Conservation (phyloP, 2,329 filamentous ascomycete species). For the Neospermospora avenae region DNA sequence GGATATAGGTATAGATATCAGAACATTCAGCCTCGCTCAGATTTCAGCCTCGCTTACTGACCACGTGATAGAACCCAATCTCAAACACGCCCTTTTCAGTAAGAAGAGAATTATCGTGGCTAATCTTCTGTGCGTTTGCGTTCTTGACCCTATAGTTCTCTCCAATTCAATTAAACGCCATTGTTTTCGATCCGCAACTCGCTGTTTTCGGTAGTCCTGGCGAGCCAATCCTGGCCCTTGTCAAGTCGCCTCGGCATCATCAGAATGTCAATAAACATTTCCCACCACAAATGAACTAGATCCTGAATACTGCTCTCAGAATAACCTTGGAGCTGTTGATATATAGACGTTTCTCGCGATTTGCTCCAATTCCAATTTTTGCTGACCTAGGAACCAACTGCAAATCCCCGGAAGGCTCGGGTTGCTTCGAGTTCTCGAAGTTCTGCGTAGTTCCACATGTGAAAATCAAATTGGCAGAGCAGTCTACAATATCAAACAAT, state of each 20-base stretch:
- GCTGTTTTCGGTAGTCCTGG: neutral
- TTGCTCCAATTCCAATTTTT: too few species aligned
- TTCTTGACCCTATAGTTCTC: neutral
- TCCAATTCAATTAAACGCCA: neutral
- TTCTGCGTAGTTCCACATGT: neutral
- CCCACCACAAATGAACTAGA: neutral
- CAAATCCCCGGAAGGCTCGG: neutral
- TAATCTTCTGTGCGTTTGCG: neutral
- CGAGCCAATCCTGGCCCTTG: neutral
- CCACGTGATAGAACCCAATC: too few species aligned
- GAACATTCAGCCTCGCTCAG: neutral
- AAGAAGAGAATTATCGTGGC: too few species aligned
- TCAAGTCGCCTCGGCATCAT: constrained; percentile 3
- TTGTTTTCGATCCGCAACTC: neutral
- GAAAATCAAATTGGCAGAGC: neutral
- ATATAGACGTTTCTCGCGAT: too few species aligned
- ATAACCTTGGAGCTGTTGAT: too few species aligned
- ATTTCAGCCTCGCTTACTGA: constrained; percentile 15
- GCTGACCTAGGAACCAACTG: neutral
- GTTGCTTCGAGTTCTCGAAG: too few species aligned
- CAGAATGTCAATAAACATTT: neutral
- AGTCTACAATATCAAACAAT: neutral
- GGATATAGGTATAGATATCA: neutral
- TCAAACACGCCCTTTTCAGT: too few species aligned
- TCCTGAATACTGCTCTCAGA: neutral